A percentile compares a stretch with the other conserved stretches of the same genome.
Conservation (phyloP, 2,329 filamentous ascomycete species). For the Tolypocladium amazonense region DNA sequence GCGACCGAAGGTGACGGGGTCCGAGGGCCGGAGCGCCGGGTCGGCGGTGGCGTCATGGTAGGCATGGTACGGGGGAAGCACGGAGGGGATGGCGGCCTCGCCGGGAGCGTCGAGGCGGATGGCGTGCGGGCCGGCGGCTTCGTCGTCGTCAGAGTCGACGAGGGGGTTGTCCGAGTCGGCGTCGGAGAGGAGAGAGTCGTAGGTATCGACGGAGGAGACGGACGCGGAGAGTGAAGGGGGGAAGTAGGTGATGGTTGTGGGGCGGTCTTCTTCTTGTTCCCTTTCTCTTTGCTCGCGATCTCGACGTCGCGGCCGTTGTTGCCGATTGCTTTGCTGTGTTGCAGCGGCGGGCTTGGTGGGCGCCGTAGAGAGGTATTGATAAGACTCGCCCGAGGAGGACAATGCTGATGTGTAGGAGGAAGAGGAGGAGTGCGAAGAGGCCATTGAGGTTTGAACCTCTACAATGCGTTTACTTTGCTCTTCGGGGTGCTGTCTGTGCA, state of each 20-base stretch:
- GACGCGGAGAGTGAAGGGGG: constrained; percentile 11
- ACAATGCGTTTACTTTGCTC: not conserved
- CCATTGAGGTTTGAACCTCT: not conserved
- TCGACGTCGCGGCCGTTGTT: not conserved
- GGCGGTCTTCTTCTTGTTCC: not conserved
- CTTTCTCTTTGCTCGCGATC: not conserved
- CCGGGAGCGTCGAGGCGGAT: constrained; percentile 11
- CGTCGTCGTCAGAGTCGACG: constrained; percentile 10
- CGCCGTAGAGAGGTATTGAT: not conserved
- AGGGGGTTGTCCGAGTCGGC: constrained; percentile 19
- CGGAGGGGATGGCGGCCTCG: constrained; percentile 28
- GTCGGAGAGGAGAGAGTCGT: constrained; percentile 56
- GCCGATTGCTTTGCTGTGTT: not conserved
- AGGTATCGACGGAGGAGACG: constrained; percentile 61
- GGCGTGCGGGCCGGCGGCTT: not conserved
- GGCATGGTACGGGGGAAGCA: constrained; percentile 47
- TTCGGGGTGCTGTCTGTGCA: not conserved
- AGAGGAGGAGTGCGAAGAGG: not conserved
- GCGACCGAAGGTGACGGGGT: constrained; percentile 68
- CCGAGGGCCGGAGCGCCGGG: constrained; percentile 62
- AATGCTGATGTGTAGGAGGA: not conserved
- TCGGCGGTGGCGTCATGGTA: constrained; percentile 46
- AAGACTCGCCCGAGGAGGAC: not conserved
- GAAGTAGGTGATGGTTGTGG: constrained; percentile 3
- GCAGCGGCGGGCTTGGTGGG: not conserved